Conservation (phyloP, 2,329 filamentous ascomycete genomes). For the Balansia obtecta region DNA sequence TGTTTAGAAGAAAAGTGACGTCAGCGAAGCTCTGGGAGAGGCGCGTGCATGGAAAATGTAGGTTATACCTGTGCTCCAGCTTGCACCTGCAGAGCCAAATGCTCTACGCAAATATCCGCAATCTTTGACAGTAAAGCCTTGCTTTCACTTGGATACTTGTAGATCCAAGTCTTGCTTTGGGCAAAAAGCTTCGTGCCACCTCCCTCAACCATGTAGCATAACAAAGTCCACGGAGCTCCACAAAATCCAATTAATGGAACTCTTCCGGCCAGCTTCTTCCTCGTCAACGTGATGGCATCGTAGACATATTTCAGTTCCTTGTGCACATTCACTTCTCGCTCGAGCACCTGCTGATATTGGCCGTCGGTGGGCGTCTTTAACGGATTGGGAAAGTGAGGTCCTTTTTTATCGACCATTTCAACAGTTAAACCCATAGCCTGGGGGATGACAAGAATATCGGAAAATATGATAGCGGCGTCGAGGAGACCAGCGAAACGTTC, state of each 20-base stretch:
- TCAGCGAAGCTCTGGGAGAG: not conserved
- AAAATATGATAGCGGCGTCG: conserved; percentile 97
- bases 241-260: conserved; percentile 95
- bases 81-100: conserved; percentile 81
- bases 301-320: conserved; percentile 88
- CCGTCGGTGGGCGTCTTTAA: conserved; percentile 66
- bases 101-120: conserved; percentile 86
- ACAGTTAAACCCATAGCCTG: conserved; percentile 98
- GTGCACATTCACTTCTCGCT: conserved; percentile 69
- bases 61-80: conserved; percentile 70
- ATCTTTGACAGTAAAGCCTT: conserved; percentile 83
- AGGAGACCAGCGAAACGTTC: conserved; percentile 83
- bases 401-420: conserved; percentile 96
- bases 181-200: conserved; percentile 92
- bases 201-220: conserved; percentile 99
- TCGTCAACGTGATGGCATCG: conserved; percentile 82
- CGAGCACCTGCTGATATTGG: conserved; percentile 70
- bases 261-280: conserved; percentile 73
- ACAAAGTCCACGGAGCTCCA: conserved; percentile 88
- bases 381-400: conserved; percentile 84
- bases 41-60: not conserved
- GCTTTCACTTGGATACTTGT: conserved; percentile 69
- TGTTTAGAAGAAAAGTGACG: not conserved
- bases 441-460: conserved; percentile 92
- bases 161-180: conserved; percentile 93